phyloP scores from a whole-genome alignment of 805 yeast species.

The Candida patagonica region DNA sequence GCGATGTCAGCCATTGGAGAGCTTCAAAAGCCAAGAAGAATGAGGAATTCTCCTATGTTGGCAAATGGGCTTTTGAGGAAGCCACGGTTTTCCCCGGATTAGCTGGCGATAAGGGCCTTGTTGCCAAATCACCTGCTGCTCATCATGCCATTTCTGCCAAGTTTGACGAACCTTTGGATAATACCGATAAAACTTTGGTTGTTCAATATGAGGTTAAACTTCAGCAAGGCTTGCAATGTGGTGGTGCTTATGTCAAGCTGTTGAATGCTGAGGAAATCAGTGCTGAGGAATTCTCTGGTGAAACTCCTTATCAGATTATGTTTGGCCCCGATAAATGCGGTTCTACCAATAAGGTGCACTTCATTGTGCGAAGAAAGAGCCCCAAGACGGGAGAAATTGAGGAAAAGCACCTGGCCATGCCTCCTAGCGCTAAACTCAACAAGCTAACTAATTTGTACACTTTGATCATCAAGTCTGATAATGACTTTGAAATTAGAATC shows the following conservation, averaged over 20 bases:
- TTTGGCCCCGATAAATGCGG: conserved; percentile 96
- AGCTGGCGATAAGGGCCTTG: conserved; percentile 63
- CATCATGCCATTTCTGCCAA: conserved; percentile 71
- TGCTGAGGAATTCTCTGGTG: conserved; percentile 46
- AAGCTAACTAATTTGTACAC: conserved; percentile 62
- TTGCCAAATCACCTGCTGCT: conserved; percentile 64
- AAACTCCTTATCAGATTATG: conserved; percentile 75
- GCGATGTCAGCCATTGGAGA: conserved; percentile 41
- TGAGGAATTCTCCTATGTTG: conserved; percentile 51
- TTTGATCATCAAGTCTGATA: conserved; percentile 53
- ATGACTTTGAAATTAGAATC: conserved; percentile 69
- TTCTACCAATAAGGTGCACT: conserved; percentile 65
- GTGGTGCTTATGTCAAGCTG: conserved; percentile 83
- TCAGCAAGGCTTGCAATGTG: conserved; percentile 72
- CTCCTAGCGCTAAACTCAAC: conserved; percentile 57
- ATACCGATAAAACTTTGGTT: conserved; percentile 58
- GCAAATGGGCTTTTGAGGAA: conserved; percentile 71
- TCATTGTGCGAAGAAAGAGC: conserved; percentile 55
- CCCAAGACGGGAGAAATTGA: conserved; percentile 47
- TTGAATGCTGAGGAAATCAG: conserved; percentile 35
- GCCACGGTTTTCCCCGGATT: conserved; percentile 49
- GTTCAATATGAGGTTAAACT: conserved; percentile 83
- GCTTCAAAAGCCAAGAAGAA: conserved; percentile 41
- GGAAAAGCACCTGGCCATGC: conserved; percentile 58
- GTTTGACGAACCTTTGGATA: conserved; percentile 49